A percentile compares a stretch with the other conserved stretches of the same genome.
phyloP scores from a whole-genome alignment of 257 asterid species.

The Solanum gandarillasii region DNA sequence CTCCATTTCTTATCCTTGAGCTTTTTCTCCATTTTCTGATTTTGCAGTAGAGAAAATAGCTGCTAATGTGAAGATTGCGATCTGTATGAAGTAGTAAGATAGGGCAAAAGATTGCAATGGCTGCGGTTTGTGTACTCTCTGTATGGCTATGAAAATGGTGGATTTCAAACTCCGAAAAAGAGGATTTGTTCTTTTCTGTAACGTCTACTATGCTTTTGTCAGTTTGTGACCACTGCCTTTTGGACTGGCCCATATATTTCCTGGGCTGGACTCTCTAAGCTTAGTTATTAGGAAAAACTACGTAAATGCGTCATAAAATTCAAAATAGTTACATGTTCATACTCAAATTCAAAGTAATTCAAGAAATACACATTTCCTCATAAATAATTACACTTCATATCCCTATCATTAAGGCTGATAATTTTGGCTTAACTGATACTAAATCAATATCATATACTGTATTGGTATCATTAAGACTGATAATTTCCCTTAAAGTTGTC shows the following conservation, averaged over 20 bases:
- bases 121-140: neutral
- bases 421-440: too few relatives aligned
- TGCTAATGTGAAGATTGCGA: neutral
- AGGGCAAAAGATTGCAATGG: neutral
- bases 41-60: neutral
- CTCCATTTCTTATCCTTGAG: neutral
- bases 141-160: neutral
- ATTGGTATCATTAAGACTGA: too few relatives aligned
- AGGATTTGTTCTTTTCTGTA: neutral
- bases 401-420: too few relatives aligned
- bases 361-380: too few relatives aligned
- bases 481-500: too few relatives aligned
- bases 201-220: neutral
- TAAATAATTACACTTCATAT: too few relatives aligned
- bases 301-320: too few relatives aligned
- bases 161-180: neutral
- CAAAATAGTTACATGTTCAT: too few relatives aligned
- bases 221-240: neutral
- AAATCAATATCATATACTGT: too few relatives aligned
- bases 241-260: neutral
- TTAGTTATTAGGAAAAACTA: neutral
- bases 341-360: too few relatives aligned
- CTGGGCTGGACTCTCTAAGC: neutral
- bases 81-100: neutral
- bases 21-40: neutral